A percentile compares a stretch with the other conserved stretches of the same genome.
These are phyloP conservation scores for Trichomonas tenax DNA, from an alignment of 208 protist genomes.

Conservation along the genomic window DNA sequence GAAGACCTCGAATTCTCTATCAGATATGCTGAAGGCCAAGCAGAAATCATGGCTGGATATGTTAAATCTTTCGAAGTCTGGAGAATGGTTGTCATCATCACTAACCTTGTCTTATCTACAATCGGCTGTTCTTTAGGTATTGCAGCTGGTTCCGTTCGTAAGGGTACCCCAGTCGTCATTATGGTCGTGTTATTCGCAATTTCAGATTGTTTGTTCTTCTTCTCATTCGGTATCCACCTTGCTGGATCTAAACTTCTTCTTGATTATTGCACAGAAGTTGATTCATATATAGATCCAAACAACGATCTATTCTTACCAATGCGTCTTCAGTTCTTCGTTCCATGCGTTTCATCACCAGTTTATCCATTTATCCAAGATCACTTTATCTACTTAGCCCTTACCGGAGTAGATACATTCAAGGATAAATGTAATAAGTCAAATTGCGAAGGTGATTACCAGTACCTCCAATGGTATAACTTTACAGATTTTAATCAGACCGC, in stretches of 20 bases:
- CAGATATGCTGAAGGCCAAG: not conserved
- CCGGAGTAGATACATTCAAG: not conserved
- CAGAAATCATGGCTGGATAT: not conserved
- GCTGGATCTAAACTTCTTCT: not conserved
- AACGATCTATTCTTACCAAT: not conserved
- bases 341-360: not conserved
- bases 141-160: not conserved
- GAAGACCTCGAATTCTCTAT: not conserved
- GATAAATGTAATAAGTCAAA: not conserved
- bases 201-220: not conserved
- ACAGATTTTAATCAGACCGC: not conserved
- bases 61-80: not conserved
- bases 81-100: not conserved
- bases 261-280: not conserved
- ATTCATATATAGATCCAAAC: not conserved
- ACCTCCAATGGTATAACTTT: not conserved
- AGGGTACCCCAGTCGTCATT: not conserved
- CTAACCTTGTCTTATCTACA: not conserved
- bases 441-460: not conserved
- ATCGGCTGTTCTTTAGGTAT: not conserved
- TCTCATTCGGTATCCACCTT: not conserved
- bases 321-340: not conserved
- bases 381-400: not conserved
- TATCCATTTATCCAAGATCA: not conserved
- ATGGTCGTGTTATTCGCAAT: not conserved